phyloP scores from a whole-genome alignment of 441 rosid species.

The Iberis amara region DNA sequence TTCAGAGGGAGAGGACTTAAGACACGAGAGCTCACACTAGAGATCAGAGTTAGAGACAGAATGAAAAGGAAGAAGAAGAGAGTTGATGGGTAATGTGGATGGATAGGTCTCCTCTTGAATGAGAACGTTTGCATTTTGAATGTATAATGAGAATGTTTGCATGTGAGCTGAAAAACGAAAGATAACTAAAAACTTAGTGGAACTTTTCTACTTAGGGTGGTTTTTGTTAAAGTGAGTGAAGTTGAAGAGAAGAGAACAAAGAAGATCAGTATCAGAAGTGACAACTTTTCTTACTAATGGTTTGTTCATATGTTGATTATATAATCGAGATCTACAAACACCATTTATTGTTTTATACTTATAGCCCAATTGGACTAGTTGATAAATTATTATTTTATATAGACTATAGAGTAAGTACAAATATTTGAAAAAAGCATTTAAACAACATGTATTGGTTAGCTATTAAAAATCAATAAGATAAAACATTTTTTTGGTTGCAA shows the following conservation, averaged over 20 bases:
- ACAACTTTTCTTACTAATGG: not conserved
- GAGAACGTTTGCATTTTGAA: conserved; percentile 22
- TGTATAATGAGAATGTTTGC: conserved; percentile 12
- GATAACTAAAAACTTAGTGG: not conserved
- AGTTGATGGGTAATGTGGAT: not conserved
- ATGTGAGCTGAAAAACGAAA: conserved; percentile 16
- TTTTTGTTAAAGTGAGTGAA: not conserved
- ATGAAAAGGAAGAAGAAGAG: conserved; percentile 1
- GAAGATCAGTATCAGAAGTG: not conserved
- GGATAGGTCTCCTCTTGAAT: conserved; percentile 12
- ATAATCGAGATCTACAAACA: conserved; percentile 16
- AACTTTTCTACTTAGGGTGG: not conserved
- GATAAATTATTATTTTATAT: not conserved
- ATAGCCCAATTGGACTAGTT: not conserved
- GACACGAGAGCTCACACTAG: conserved; percentile 29
- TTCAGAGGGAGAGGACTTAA: conserved; percentile 17
- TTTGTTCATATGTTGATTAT: conserved; percentile 8
- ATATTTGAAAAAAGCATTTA: no score
- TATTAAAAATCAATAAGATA: no score
- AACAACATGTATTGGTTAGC: no score
- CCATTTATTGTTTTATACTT: not conserved
- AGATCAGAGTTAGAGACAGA: conserved; percentile 17
- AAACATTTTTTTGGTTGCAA: not conserved
- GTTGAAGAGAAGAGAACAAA: not conserved
- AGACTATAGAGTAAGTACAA: no score